phyloP scores from a whole-genome alignment of 768 basidiomycete species.

The Suillus paluster region DNA sequence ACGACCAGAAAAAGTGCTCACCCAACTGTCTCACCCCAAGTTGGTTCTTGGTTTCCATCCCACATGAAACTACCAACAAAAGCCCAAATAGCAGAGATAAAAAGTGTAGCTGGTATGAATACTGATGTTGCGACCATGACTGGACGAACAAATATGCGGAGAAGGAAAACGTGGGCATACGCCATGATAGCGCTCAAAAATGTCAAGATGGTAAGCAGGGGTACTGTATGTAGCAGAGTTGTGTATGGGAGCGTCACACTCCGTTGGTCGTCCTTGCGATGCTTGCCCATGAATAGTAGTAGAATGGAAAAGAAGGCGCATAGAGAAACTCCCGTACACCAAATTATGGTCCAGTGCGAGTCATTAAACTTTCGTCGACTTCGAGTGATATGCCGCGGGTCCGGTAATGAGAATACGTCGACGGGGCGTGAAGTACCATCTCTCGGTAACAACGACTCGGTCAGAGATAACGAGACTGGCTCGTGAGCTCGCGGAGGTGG shows the following conservation, averaged over 20 bases:
- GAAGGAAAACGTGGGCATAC: conserved; percentile 74
- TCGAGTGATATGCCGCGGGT: conserved; percentile 69
- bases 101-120: conserved; percentile 73
- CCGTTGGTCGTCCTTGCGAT: conserved; percentile 23
- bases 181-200: conserved; percentile 71
- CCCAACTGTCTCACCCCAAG: conserved; percentile 86
- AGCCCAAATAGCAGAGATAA: conserved; percentile 79
- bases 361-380: conserved; percentile 77
- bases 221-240: conserved; percentile 77
- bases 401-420: conserved; percentile 78
- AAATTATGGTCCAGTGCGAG: conserved; percentile 69
- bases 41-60: conserved; percentile 56
- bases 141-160: conserved; percentile 83
- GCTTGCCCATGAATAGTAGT: conserved; percentile 61
- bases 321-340: conserved; percentile 60
- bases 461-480: conserved; percentile 63
- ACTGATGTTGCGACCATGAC: conserved; percentile 80
- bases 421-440: conserved; percentile 67
- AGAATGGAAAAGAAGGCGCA: conserved; percentile 69
- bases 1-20: conserved; percentile 39
- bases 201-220: conserved; percentile 74
- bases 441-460: conserved; percentile 77
- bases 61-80: conserved; percentile 80
- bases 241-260: conserved; percentile 56
- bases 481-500: conserved; percentile 49